Evolutionary conservation across 208 protist genomes (phyloP), one percentile per base, ranked within the genome.

Genomic region (Leishmania turanica): DNA sequence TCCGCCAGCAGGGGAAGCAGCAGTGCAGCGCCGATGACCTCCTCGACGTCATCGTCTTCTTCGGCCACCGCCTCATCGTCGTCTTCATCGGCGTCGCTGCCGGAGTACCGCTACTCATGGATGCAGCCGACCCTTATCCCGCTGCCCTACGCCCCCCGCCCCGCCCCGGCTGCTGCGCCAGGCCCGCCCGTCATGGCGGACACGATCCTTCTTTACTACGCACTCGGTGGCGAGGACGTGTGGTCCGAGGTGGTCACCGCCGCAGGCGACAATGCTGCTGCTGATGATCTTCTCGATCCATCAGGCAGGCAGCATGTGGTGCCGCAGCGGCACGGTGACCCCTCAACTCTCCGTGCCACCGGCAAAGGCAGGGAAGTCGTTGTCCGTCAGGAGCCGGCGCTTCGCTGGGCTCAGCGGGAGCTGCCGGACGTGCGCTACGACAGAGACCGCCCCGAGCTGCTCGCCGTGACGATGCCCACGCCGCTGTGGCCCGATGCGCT

Each of bases 401-500:
- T 71, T 78, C 82, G 82, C 60, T 86, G 82, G 82, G 82, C 76
- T 11, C 75, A 65, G 68, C 66, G 79, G 0, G 40, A 31, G 24
- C 62, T 81, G 60, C 79, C 83, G 19, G 81, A 86, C 82, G 5
- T 62, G 56, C 21, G 8, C 27, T 75, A 79, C 72, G 78, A 84
- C 65, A 65, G 75, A 27, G 58, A 47, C n/a, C 78, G 77, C 45
- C 75, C 72, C 31, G 82, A 81, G n/a, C 71, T 88, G 11, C 82
- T 88, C 27, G 53, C 69, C 5, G 37, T 88, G 62, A 66, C 15
- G 27, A 81, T 88, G 82, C 68, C 85, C 2, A 88, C 83, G 65
- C 85, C 85, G 42, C 45, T 80, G 17, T 86, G 82, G 82, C 82
- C 82, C 0, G 73, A 69, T 0, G 77, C 17, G 19, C 65, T 82